Evolutionary conservation across 2,329 filamentous ascomycete species (phyloP).

Genomic region (Aaosphaeria pasadenensis): DNA sequence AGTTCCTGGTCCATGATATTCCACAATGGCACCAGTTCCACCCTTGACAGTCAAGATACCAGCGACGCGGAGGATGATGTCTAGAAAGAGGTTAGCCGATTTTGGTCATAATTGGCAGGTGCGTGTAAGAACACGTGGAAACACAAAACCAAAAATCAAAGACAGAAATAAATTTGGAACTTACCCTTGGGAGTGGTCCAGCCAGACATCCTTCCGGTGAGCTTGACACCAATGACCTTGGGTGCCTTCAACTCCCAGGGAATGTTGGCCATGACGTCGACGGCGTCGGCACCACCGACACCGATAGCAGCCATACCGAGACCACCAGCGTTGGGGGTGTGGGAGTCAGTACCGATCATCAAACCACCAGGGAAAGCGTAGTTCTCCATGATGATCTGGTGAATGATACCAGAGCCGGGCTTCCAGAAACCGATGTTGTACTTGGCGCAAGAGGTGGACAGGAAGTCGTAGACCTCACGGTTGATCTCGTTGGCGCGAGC

Average conservation of each 20-base stretch:
- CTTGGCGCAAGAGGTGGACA: constrained; percentile 90
- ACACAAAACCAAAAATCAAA: neutral
- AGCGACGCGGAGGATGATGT: constrained; percentile 96
- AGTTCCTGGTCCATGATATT: constrained; percentile 73
- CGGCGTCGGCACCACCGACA: constrained; percentile 96
- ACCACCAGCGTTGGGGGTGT: constrained; percentile 96
- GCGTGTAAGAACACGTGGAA: neutral
- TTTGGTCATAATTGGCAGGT: constrained; percentile 4
- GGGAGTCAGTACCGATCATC: constrained; percentile 95
- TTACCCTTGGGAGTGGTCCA: constrained; percentile 92
- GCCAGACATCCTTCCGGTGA: constrained; percentile 83
- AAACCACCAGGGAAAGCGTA: constrained; percentile 98
- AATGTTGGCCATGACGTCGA: constrained; percentile 96
- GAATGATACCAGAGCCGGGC: constrained; percentile 97
- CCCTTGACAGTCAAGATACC: constrained; percentile 97
- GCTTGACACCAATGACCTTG: constrained; percentile 93
- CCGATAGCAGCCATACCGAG: constrained; percentile 92
- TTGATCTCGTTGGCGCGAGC: constrained; percentile 88
- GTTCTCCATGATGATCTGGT: constrained; percentile 98
- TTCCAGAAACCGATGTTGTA: constrained; percentile 99
- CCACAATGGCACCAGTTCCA: constrained; percentile 87
- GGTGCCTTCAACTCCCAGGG: constrained; percentile 99
- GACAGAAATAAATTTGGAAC: constrained; percentile 25
- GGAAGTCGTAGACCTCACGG: constrained; percentile 99
- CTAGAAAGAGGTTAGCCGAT: constrained; percentile 41